Conservation (phyloP, 2,329 filamentous ascomycete genomes). For the Polytolypa hystricis region DNA sequence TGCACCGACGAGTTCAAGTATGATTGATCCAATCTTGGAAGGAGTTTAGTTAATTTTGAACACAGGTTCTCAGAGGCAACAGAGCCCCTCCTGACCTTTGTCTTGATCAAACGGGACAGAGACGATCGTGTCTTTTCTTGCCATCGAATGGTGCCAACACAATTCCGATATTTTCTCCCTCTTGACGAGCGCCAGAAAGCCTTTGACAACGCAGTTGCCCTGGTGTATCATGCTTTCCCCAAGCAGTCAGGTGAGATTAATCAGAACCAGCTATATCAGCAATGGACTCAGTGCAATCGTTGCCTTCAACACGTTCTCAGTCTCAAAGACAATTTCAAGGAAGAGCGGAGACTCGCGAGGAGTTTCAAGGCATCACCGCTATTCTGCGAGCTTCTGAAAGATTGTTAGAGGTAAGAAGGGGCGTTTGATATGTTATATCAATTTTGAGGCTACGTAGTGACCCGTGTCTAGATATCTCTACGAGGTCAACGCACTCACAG, state of each 20-base stretch:
- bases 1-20: slow-evolving; percentile 1
- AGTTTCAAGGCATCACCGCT: slow-evolving; percentile 1
- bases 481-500: neutral
- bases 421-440: neutral
- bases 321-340: slow-evolving; percentile 4
- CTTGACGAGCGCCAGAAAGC: slow-evolving; percentile 1
- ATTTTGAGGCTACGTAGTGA: neutral
- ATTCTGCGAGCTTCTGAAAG: slow-evolving; percentile 4
- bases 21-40: neutral
- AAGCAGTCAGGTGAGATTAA: slow-evolving; percentile 1
- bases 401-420: slow-evolving; percentile 3
- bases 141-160: slow-evolving; percentile 1
- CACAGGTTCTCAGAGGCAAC: neutral
- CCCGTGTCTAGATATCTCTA: slow-evolving; percentile 1
- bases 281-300: slow-evolving; percentile 4
- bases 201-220: slow-evolving; percentile 1
- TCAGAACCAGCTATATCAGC: neutral
- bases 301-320: slow-evolving; percentile 2
- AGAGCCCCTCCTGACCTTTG: neutral
- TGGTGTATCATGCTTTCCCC: slow-evolving; percentile 4
- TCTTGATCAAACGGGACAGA: slow-evolving; percentile 1
- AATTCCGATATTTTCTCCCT: neutral
- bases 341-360: neutral
- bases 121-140: neutral
- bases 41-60: neutral